phyloP scores from a whole-genome alignment of 2,329 filamentous ascomycete species.

The Neonectria punicea region DNA sequence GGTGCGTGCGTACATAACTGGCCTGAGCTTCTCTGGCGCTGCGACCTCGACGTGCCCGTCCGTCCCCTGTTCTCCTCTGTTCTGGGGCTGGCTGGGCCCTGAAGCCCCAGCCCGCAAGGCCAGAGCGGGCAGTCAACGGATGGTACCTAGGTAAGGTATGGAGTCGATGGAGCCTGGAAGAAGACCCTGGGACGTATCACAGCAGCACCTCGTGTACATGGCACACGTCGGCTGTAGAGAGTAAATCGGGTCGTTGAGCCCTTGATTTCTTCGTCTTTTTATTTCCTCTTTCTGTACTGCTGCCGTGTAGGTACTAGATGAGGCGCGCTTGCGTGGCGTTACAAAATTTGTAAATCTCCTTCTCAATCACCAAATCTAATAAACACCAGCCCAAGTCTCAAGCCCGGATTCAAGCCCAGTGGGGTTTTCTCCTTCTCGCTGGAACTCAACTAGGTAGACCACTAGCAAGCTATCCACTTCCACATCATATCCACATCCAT shows the following conservation, averaged over 20 bases:
- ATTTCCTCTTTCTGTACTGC: background rate
- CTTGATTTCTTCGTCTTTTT: constrained; percentile 10
- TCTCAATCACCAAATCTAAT: background rate
- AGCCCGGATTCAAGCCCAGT: constrained; percentile 1
- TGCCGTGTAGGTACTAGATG: background rate
- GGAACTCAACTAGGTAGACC: background rate
- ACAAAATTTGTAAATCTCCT: no score
- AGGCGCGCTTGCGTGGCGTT: no score
- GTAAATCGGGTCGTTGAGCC: constrained; percentile 14
- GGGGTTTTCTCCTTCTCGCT: background rate
- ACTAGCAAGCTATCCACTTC: background rate
- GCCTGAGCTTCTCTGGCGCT: background rate
- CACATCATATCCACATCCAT: constrained; percentile 1
- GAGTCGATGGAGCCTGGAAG: background rate
- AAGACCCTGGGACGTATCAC: constrained; percentile 3
- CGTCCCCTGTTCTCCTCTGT: background rate
- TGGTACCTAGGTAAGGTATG: background rate
- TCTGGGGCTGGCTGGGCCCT: constrained; percentile 17
- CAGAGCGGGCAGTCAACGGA: background rate
- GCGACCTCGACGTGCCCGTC: no score
- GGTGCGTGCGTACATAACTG: no score
- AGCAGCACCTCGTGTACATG: constrained; percentile 29
- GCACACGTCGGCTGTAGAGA: constrained; percentile 25
- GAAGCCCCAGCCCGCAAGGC: constrained; percentile 33
- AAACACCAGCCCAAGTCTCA: background rate